Conservation (phyloP, 208 protist species). For the Crithidia expoeki region DNA sequence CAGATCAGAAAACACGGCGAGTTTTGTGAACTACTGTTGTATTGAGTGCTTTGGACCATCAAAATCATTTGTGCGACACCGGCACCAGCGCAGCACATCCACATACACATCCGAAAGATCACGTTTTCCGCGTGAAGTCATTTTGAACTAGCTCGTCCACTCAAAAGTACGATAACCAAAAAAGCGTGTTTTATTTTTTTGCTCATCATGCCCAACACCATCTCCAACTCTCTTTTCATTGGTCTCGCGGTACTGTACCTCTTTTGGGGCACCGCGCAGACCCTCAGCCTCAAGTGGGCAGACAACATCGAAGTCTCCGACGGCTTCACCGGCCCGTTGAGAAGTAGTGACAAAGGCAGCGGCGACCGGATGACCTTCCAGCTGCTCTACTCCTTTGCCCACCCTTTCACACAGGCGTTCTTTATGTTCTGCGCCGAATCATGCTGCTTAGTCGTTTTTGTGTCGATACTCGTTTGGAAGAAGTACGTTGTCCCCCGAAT, state of each 20-base stretch:
- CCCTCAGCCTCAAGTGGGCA: slow-evolving; percentile 59
- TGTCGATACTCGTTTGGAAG: slow-evolving; percentile 32
- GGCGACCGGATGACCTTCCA: slow-evolving; percentile 14
- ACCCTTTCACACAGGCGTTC: slow-evolving; percentile 83
- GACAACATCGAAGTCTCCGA: slow-evolving; percentile 44
- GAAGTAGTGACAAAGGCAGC: neutral
- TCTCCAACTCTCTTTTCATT: slow-evolving; percentile 6
- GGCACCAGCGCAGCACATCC: too few relatives aligned
- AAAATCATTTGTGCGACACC: too few relatives aligned
- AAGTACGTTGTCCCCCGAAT: slow-evolving; percentile 22
- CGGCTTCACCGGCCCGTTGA: slow-evolving; percentile 22
- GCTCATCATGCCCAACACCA: slow-evolving; percentile 1
- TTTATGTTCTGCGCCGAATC: slow-evolving; percentile 86
- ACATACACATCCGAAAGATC: too few relatives aligned
- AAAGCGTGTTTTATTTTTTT: neutral
- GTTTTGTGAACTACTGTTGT: neutral
- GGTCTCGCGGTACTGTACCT: slow-evolving; percentile 45
- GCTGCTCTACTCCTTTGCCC: slow-evolving; percentile 60
- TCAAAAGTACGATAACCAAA: too few relatives aligned
- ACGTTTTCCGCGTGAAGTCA: too few relatives aligned
- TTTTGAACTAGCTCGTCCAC: too few relatives aligned
- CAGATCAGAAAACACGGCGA: too few relatives aligned
- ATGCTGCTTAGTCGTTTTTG: slow-evolving; percentile 68
- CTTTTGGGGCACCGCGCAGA: slow-evolving; percentile 64
- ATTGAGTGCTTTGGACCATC: too few relatives aligned